Base-by-base conservation (phyloP, 305 asterid genomes). In the Rubia balearica region DNA sequence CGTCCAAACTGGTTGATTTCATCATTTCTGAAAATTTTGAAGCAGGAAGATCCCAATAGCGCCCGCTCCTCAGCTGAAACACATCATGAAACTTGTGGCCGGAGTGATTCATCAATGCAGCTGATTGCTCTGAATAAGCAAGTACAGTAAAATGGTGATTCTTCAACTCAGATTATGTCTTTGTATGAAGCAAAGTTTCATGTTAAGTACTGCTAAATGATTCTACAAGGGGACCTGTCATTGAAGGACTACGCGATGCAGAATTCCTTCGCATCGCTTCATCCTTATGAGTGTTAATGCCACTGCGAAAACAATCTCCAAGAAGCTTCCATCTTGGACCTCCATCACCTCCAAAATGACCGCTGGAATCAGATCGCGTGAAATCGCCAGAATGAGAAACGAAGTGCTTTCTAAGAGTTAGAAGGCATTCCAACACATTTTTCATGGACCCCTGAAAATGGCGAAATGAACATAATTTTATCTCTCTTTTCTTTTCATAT, bases 1-100 rank as follows among this genome's bases (percentile, higher is more conserved):
- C 99, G 82, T 95, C 97, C 82, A 95, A 83, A 88, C 97, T 85
- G 76, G 89, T 90, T 8, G 99, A 83, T 80, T 88, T 90, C 96
- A 90, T 88, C 96, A 95, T 88, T 79, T 91, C 98, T 9, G 98
- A 78, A 74, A 95, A 84, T 73, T 81, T 95, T 64, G 96, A 74
- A 53, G 90, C 82, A 1, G 98, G 89, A 70, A 91, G 86, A 81
- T 95, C 98, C 6, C 87, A 79, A 72, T 85, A 86, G 68, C 90
- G 77, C 64, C 94, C 96, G 74, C 87, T 88, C 85, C 86, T 91
- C 45, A 81, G 87, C 86, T 91, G 96, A 81, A 88, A 95, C 33
- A 90, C 97, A 77, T 90, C 96, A 43, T 88, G 98, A 83, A 87
- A 85, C 82, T 86, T 94, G 65, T 81, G 86, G 61, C 98, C 96